A percentile compares a stretch with the other conserved stretches of the same genome.
phyloP scores from a whole-genome alignment of 352 stramenopile genomes.

The Phytopythium ostracodes region DNA sequence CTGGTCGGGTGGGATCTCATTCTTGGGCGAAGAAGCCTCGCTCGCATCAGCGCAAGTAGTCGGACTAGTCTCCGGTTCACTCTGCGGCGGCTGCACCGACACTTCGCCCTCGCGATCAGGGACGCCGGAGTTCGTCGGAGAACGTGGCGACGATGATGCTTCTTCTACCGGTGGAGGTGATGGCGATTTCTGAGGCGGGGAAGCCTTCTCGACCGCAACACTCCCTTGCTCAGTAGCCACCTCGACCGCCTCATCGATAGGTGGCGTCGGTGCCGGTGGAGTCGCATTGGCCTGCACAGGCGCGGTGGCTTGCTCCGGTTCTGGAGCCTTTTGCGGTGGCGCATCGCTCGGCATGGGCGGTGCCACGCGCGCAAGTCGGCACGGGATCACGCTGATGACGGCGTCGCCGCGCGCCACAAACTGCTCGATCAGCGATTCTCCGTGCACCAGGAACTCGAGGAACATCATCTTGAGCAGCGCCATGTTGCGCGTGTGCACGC shows the following conservation, averaged over 20 bases:
- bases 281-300: neutral
- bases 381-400: conserved; percentile 39
- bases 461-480: conserved; percentile 35
- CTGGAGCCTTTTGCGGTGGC: conserved; percentile 21
- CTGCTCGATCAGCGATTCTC: conserved; percentile 17
- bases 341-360: neutral
- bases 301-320: conserved; percentile 17
- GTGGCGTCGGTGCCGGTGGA: neutral
- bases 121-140: neutral
- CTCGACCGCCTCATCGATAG: neutral
- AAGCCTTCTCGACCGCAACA: neutral
- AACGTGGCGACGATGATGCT: neutral
- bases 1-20: neutral
- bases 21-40: neutral
- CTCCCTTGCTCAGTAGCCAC: neutral
- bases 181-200: neutral
- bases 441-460: conserved; percentile 23
- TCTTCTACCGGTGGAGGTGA: neutral
- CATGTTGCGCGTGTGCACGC: conserved; percentile 38
- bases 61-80: neutral
- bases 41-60: neutral
- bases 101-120: neutral
- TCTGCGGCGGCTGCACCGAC: neutral
- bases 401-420: conserved; percentile 22
- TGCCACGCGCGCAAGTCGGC: conserved; percentile 10